Percentiles rank a stretch among this genome's conserved stretches.
These are phyloP conservation scores for Macadamia integrifolia DNA, from an alignment of 164 flowering plant species.

Conservation along the genomic window DNA sequence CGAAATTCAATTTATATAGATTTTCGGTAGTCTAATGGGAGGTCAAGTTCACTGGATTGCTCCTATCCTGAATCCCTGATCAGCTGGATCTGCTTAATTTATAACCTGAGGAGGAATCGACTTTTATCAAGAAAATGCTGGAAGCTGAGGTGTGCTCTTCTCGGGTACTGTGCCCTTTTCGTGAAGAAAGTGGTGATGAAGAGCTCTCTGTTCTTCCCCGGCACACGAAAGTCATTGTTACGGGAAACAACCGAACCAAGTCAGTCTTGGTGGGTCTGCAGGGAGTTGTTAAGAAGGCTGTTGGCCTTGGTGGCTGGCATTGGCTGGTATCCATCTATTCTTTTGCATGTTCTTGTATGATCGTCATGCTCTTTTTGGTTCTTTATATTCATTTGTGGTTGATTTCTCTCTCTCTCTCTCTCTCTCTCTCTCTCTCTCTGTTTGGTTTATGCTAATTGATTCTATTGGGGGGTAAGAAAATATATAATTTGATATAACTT, in stretches of 20 bases:
- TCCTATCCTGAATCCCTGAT: not conserved
- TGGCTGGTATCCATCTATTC: slow-evolving; percentile 69
- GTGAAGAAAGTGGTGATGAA: slow-evolving; percentile 87
- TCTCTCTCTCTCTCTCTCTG: not conserved
- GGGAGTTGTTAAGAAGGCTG: slow-evolving; percentile 99
- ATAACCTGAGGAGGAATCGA: slow-evolving; percentile 3
- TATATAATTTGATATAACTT: too few species aligned
- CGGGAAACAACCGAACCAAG: slow-evolving; percentile 92
- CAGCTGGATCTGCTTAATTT: not conserved
- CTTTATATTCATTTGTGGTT: not conserved
- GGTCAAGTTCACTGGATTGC: slow-evolving; percentile 6
- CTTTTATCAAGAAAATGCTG: slow-evolving; percentile 37
- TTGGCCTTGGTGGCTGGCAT: slow-evolving; percentile 99
- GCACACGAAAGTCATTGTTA: slow-evolving; percentile 91
- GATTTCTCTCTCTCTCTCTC: not conserved
- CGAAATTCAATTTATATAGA: not conserved
- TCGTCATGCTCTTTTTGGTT: not conserved
- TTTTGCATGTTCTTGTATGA: not conserved
- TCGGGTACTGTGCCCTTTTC: slow-evolving; percentile 55
- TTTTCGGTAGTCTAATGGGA: not conserved
- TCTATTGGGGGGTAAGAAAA: not conserved
- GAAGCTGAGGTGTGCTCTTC: slow-evolving; percentile 59
- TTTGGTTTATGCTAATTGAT: not conserved
- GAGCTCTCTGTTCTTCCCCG: slow-evolving; percentile 89
- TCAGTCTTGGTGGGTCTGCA: slow-evolving; percentile 90